Conservation (phyloP, 495 filamentous ascomycete species). For the Penicillium lagena region DNA sequence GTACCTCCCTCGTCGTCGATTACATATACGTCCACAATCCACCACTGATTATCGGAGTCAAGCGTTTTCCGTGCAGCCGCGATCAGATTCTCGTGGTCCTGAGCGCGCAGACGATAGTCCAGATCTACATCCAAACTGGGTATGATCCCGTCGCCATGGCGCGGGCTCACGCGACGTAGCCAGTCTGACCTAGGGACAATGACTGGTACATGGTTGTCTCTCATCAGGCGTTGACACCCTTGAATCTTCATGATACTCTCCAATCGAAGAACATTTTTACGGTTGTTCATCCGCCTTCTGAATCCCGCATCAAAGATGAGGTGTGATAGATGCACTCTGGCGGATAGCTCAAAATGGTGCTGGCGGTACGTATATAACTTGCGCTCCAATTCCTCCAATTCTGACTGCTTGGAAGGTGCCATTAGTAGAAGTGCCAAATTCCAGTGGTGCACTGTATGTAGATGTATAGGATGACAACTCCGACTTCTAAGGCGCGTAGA, state of each 20-base stretch:
- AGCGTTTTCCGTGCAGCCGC: slow-evolving; percentile 3
- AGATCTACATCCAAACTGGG: not conserved
- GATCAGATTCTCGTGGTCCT: slow-evolving; percentile 8
- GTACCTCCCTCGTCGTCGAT: not conserved
- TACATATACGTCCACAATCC: slow-evolving; percentile 12
- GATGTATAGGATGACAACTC: too few species aligned
- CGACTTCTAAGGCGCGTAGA: too few species aligned
- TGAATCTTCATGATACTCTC: not conserved
- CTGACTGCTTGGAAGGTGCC: too few species aligned
- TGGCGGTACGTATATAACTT: not conserved
- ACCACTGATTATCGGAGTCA: slow-evolving; percentile 1
- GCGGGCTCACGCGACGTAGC: not conserved
- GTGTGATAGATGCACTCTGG: not conserved
- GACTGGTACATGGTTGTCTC: not conserved
- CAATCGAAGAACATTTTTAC: not conserved
- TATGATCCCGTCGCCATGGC: not conserved
- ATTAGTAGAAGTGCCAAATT: too few species aligned
- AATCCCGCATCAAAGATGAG: not conserved
- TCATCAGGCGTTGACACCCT: not conserved
- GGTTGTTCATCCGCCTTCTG: not conserved
- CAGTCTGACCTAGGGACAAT: not conserved
- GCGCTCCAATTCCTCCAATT: not conserved
- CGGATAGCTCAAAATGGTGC: not conserved
- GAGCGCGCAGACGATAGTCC: slow-evolving; percentile 2
- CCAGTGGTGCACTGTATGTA: too few species aligned